phyloP scores from a whole-genome alignment of 345 rosid species.

The Arabidopsis suecica region DNA sequence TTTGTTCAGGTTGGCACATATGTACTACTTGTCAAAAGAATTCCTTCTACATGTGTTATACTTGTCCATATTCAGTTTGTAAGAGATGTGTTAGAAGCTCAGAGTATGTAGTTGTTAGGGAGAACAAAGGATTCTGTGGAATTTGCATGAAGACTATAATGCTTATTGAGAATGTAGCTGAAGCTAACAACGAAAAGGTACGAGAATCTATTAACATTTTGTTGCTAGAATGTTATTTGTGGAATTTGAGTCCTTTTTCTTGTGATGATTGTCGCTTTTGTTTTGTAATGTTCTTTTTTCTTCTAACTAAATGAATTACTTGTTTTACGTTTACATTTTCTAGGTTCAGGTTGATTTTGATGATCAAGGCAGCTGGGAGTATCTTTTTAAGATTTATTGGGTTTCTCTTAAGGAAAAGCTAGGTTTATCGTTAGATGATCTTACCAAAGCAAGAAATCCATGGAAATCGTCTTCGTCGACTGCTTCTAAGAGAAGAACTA shows the following conservation, averaged over 20 bases:
- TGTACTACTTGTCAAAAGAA: slow-evolving; percentile 85
- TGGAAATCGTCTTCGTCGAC: slow-evolving; percentile 60
- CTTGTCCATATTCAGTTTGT: slow-evolving; percentile 94
- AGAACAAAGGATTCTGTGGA: slow-evolving; percentile 88
- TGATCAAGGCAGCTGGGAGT: slow-evolving; percentile 96
- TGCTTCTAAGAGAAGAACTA: slow-evolving; percentile 41
- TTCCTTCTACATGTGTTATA: slow-evolving; percentile 89
- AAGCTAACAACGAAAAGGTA: slow-evolving; percentile 49
- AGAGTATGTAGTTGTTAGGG: slow-evolving; percentile 78
- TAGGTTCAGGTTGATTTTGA: slow-evolving; percentile 98
- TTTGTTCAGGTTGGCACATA: slow-evolving; percentile 86
- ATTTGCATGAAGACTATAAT: slow-evolving; percentile 81
- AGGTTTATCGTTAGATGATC: slow-evolving; percentile 68
- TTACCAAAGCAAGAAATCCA: slow-evolving; percentile 73
- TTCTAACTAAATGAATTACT: neutral
- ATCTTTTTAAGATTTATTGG: slow-evolving; percentile 98
- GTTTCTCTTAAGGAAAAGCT: slow-evolving; percentile 69
- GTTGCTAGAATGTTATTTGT: neutral
- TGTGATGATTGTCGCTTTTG: neutral
- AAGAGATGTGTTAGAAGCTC: slow-evolving; percentile 86
- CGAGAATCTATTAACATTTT: neutral
- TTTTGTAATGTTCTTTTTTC: neutral
- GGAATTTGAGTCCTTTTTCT: neutral
- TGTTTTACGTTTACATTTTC: slow-evolving; percentile 2
- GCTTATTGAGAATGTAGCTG: slow-evolving; percentile 78